Base-by-base conservation (phyloP, 768 basidiomycete genomes). In the Dioszegia hungarica region DNA sequence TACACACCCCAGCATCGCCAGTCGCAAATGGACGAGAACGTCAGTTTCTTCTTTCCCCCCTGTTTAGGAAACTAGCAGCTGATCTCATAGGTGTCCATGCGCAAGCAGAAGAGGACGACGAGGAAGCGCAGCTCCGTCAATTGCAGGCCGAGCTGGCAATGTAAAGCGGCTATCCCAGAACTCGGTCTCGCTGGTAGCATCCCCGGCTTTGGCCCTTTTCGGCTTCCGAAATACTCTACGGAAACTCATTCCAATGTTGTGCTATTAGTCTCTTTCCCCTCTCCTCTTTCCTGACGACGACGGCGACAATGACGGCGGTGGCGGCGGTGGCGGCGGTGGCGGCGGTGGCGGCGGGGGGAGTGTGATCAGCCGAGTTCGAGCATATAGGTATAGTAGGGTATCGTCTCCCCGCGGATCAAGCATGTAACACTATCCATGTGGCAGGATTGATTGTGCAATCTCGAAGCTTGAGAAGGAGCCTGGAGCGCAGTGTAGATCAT, bases 41-140 rank as follows among this genome's bases (percentile, higher is more conserved):
- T 67, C 47, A 61, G 70, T 55, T 34, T 27, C 49, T 3, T 41
- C 47, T 27, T 20, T 46, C 34, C n/a, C 14, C 10, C 9, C 6
- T 44, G 41, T n/a, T 2, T 1, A 36, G 9, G 33, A n/a, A 25
- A 20, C 29, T 24, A 24, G 31, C 27, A 14, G 52, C 50, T 57
- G 25, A 61, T 38, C 10, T 25, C 38, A 1, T 53, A 66, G 66
- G 66, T 34, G 51, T 68, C 40, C 41, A 58, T 49, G 59, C 73
- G 73, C 75, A 66, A 81, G 66, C 79, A 52, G 83, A 82, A 61
- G 90, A 92, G 73, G 89, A 90, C 76, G 90, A 94, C 80, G 94
- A 97, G 75, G 93, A 90, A 62, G 85, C 83, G 40, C 86, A 94
- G 77, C 84, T 98, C 73, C 83, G 82, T 76, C 85, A 89, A 75